These are phyloP conservation scores for Tagetes erecta DNA, from an alignment of 129 eudicot genomes.

Conservation along the genomic window DNA sequence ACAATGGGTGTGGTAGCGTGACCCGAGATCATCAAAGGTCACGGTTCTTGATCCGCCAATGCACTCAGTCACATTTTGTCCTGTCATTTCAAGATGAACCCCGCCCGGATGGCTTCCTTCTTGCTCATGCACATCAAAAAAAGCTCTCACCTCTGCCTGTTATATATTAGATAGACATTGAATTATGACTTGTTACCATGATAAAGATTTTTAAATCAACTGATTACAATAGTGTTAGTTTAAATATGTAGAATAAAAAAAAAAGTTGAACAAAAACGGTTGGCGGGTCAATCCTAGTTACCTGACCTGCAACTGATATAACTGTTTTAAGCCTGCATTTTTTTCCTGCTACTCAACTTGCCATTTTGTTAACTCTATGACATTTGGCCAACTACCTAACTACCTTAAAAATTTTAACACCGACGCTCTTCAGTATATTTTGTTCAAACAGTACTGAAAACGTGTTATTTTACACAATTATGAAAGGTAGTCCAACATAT, in stretches of 20 bases:
- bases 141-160: slow-evolving; percentile 10
- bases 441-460: not conserved
- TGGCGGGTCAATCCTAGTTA: not conserved
- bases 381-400: no score
- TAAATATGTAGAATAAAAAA: not conserved
- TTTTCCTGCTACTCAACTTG: no score
- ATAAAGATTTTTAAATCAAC: not conserved
- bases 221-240: not conserved
- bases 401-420: not conserved
- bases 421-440: no score
- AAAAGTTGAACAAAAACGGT: not conserved
- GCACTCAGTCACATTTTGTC: slow-evolving; percentile 4
- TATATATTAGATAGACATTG: not conserved
- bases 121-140: slow-evolving; percentile 6
- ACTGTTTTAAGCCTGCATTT: not conserved
- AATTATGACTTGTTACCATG: not conserved
- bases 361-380: no score
- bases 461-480: not conserved
- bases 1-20: slow-evolving; percentile 15
- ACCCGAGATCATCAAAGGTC: slow-evolving; percentile 7
- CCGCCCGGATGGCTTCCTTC: slow-evolving; percentile 13
- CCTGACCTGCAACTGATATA: not conserved
- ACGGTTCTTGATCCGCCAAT: slow-evolving; percentile 1
- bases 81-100: slow-evolving; percentile 4
- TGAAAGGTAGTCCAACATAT: not conserved